These are phyloP conservation scores for Lachancea lanzarotensis DNA, from an alignment of 805 yeast species.

Conservation along the genomic window DNA sequence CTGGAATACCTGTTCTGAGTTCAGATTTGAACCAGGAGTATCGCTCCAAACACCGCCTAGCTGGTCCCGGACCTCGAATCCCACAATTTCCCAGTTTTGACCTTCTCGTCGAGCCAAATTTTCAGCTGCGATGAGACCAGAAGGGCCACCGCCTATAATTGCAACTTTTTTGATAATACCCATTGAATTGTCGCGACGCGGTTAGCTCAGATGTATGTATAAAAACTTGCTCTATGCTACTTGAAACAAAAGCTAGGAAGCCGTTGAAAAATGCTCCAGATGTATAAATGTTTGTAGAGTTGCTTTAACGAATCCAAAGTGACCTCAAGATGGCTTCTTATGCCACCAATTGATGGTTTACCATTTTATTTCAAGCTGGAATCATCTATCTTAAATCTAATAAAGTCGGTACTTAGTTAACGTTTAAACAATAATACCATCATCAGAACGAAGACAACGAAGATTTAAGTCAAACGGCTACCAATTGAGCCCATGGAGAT, in stretches of 20 bases:
- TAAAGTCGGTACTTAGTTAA: background rate
- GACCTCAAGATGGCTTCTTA: too few species aligned
- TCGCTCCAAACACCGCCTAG: constrained; percentile 44
- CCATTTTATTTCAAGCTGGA: too few species aligned
- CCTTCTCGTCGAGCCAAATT: constrained; percentile 19
- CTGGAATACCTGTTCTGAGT: constrained; percentile 10
- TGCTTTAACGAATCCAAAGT: background rate
- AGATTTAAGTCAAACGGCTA: background rate
- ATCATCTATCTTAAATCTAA: too few species aligned
- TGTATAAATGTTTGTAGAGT: background rate
- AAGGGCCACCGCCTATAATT: constrained; percentile 21
- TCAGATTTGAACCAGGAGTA: constrained; percentile 12
- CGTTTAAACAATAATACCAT: background rate
- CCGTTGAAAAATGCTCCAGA: background rate
- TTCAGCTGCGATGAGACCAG: constrained; percentile 14
- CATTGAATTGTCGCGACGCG: background rate
- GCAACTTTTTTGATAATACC: constrained; percentile 17
- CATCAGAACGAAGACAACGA: background rate
- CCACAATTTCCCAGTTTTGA: constrained; percentile 27
- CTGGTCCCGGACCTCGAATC: constrained; percentile 38
- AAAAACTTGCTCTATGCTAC: background rate
- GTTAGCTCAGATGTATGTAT: too few species aligned
- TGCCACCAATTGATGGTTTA: too few species aligned
- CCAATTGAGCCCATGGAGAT: background rate
- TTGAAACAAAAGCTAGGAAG: background rate